phyloP scores from a whole-genome alignment of 2,329 filamentous ascomycete species.

The Talaromyces sp. region DNA sequence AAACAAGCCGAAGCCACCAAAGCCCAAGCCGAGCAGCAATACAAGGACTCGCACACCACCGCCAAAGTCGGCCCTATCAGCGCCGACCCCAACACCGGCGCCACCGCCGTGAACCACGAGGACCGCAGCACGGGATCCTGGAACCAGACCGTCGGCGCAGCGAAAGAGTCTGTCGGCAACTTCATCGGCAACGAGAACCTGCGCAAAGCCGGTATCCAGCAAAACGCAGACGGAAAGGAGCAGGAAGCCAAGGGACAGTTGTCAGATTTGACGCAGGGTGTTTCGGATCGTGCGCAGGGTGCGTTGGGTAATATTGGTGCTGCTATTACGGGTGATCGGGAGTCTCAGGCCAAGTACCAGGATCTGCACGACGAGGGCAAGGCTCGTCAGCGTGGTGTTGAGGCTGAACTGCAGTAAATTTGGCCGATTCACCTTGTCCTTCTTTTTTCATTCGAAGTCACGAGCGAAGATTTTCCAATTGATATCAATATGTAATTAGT shows the following conservation, averaged over 20 bases:
- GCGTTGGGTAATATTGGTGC: slow-evolving; percentile 66
- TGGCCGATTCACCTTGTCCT: neutral
- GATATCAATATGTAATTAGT: neutral
- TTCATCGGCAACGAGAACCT: slow-evolving; percentile 69
- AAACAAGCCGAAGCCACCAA: slow-evolving; percentile 60
- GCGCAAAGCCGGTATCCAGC: slow-evolving; percentile 67
- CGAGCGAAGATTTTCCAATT: neutral
- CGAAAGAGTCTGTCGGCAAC: slow-evolving; percentile 76
- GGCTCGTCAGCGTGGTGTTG: slow-evolving; percentile 75
- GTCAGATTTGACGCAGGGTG: slow-evolving; percentile 65
- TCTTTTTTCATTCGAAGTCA: neutral
- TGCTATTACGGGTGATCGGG: slow-evolving; percentile 65
- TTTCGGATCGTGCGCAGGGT: slow-evolving; percentile 63
- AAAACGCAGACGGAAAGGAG: slow-evolving; percentile 74
- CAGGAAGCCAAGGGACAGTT: slow-evolving; percentile 81
- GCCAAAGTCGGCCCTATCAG: slow-evolving; percentile 69
- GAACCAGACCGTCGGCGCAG: slow-evolving; percentile 84
- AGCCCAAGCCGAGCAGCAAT: slow-evolving; percentile 59
- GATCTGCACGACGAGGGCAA: slow-evolving; percentile 74
- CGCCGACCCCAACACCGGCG: slow-evolving; percentile 61
- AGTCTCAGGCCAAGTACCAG: slow-evolving; percentile 61
- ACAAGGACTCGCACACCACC: slow-evolving; percentile 70
- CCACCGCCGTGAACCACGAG: slow-evolving; percentile 64
- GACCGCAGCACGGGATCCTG: slow-evolving; percentile 68
- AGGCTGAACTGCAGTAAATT: slow-evolving; percentile 69